Base-by-base conservation (phyloP, 768 basidiomycete genomes). In the Lyophyllum atratum region DNA sequence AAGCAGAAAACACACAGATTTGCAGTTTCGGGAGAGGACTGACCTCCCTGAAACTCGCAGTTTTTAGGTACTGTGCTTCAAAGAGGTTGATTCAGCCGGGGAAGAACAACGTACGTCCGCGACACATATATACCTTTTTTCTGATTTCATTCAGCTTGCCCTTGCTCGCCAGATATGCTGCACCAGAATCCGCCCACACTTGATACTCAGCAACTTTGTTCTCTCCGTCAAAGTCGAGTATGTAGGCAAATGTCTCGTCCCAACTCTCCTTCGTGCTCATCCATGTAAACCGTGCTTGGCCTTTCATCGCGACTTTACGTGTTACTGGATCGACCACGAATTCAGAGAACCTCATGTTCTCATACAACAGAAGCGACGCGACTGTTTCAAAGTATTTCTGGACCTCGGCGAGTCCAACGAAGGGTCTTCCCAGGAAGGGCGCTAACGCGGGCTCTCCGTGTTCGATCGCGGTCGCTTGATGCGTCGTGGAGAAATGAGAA, bases 151-250 rank as follows among this genome's bases (percentile, higher is more conserved):
- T 63, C 40, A 85, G 66, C 64, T 73, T 63, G n/a, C 85, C 84
- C 22, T 68, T 73, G 37, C 81, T 76, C 5, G 85, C 86, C 14
- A 87, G 75, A 68, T 85, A 85, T 10, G 83, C 79, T 5, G 85
- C 81, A 11, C 85, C 86, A 7, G 85, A 82, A 68, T 89, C 87
- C 11, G 83, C 84, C 86, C 86, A 89, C 2, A 88, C 77, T 64
- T 88, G 81, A 75, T 85, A 86, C 42, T 77, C 72, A 22, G 73
- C 73, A n/a, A 89, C 72, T 68, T 81, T 86, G 53, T 70, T 64
- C 26, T 79, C 76, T 22, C 81, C 74, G 53, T 86, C 85, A 64
- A 87, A 87, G 65, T 83, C 83, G 59, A 88, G 68, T 17, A 80
- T 73, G 61, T 87, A 87, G 9, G 74, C 70, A 62, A 88, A 89